These are phyloP conservation scores for Trichodelitschia bisporula DNA, from an alignment of 495 filamentous ascomycete genomes.

Conservation along the genomic window DNA sequence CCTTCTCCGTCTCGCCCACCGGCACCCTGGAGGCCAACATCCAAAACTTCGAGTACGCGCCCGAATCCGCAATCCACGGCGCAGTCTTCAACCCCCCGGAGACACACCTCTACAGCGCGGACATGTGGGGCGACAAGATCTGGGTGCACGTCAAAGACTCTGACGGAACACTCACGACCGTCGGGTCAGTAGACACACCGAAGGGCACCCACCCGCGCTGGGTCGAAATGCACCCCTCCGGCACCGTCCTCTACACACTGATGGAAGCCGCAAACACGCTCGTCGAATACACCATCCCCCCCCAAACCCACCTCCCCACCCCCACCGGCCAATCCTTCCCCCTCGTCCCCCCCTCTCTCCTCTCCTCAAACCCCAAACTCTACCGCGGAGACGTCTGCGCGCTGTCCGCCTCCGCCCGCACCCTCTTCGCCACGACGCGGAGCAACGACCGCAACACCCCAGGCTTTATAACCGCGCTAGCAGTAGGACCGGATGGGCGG, in stretches of 20 bases:
- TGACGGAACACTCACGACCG: constrained; percentile 33
- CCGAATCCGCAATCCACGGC: constrained; percentile 58
- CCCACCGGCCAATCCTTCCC: constrained; percentile 57
- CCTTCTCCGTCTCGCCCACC: constrained; percentile 39
- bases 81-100: constrained; percentile 75
- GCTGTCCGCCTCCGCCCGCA: constrained; percentile 34
- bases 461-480: constrained; percentile 59
- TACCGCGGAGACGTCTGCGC: constrained; percentile 63
- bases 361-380: constrained; percentile 17
- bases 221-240: constrained; percentile 55
- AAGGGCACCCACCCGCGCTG: constrained; percentile 55
- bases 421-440: constrained; percentile 62
- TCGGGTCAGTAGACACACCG: constrained; percentile 48
- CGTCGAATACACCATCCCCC: constrained; percentile 57
- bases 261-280: constrained; percentile 71
- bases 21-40: constrained; percentile 41
- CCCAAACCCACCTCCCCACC: constrained; percentile 49
- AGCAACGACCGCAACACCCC: constrained; percentile 49
- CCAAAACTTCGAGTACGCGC: constrained; percentile 55
- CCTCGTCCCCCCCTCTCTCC: constrained; percentile 32
- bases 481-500: constrained; percentile 38
- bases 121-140: constrained; percentile 62
- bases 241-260: constrained; percentile 55
- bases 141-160: constrained; percentile 59
- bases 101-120: constrained; percentile 66